Conservation (phyloP, 2,329 filamentous ascomycete genomes). For the Pezicula carpinea region DNA sequence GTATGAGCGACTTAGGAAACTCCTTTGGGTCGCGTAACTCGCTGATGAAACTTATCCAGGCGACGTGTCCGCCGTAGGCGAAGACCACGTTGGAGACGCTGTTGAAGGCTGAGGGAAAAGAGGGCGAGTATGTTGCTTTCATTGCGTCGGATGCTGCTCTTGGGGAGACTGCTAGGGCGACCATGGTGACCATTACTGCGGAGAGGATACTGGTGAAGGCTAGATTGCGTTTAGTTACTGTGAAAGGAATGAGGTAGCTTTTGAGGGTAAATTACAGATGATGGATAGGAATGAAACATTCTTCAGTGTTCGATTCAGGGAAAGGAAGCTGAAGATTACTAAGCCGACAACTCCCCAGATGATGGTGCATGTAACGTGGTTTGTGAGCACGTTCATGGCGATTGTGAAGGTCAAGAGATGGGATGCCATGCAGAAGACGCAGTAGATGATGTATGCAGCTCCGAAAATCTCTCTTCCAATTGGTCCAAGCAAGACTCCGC, state of each 20-base stretch:
- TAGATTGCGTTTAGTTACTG: conserved; percentile 15
- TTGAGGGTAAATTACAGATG: conserved; percentile 34
- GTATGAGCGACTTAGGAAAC: conserved; percentile 52
- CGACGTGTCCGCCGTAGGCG: conserved; percentile 54
- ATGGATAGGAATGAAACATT: conserved; percentile 50
- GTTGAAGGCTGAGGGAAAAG: conserved; percentile 40
- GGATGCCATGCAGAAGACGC: conserved; percentile 57
- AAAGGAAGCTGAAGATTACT: conserved; percentile 45
- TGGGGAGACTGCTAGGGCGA: conserved; percentile 41
- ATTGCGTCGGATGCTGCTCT: conserved; percentile 3
- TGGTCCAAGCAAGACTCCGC: conserved; percentile 45
- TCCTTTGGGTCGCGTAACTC: conserved; percentile 52
- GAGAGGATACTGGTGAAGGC: conserved; percentile 50
- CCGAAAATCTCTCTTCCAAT: conserved; percentile 47
- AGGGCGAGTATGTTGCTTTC: conserved; percentile 30
- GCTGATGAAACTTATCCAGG: conserved; percentile 55
- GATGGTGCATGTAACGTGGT: conserved; percentile 50
- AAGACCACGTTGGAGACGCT: conserved; percentile 54
- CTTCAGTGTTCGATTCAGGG: conserved; percentile 50
- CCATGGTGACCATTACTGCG: conserved; percentile 53
- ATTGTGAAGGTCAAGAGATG: conserved; percentile 57
- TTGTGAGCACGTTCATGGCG: conserved; percentile 52
- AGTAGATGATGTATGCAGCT: conserved; percentile 44
- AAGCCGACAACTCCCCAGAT: conserved; percentile 47
- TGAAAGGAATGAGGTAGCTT: background rate